phyloP scores from a whole-genome alignment of 2,329 filamentous ascomycete species.

The Fusarium verrucosum region DNA sequence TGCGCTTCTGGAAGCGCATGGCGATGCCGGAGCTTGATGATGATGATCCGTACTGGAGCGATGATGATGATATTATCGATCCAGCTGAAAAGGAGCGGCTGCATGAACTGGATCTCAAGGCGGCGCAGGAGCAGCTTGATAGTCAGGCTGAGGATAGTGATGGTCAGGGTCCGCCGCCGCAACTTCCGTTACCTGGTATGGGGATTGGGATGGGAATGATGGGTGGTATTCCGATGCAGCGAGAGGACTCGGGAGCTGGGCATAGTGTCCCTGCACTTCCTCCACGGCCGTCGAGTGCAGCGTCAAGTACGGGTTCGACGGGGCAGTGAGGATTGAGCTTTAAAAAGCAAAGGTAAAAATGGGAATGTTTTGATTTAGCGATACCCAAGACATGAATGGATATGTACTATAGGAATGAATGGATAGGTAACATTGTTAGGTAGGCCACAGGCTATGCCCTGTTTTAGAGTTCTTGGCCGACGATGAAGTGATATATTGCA shows the following conservation, averaged over 20 bases:
- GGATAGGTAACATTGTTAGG: conserved; percentile 9
- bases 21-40: conserved; percentile 69
- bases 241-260: conserved; percentile 46
- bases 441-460: neutral
- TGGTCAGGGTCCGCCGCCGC: conserved; percentile 38
- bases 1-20: conserved; percentile 73
- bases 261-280: conserved; percentile 46
- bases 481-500: neutral
- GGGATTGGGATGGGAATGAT: conserved; percentile 44
- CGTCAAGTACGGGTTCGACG: conserved; percentile 56
- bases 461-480: too few relatives aligned
- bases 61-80: conserved; percentile 72
- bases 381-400: conserved; percentile 46
- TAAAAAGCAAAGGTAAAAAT: neutral
- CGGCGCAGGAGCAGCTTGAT: conserved; percentile 52
- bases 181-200: conserved; percentile 37
- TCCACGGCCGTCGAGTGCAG: conserved; percentile 51
- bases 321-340: conserved; percentile 45
- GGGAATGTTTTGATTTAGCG: conserved; percentile 43
- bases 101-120: conserved; percentile 59
- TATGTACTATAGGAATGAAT: conserved; percentile 33
- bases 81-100: conserved; percentile 66
- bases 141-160: conserved; percentile 50
- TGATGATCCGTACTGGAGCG: conserved; percentile 69
- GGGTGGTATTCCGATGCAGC: conserved; percentile 53